These are phyloP conservation scores for Hippophae tibetana DNA, from an alignment of 306 rosid genomes.

Conservation along the genomic window DNA sequence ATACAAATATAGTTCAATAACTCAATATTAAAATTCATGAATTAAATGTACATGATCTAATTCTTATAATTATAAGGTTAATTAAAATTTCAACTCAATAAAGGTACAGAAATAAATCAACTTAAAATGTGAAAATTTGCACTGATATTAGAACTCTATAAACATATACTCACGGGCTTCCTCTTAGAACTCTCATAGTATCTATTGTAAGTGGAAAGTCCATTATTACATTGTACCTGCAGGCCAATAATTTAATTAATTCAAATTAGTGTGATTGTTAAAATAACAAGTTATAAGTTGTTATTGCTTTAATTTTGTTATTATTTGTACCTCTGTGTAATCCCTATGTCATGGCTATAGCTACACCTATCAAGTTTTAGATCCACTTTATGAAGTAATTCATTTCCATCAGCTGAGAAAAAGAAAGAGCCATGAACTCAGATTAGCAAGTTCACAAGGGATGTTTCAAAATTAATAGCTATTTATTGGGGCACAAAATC, in stretches of 20 bases:
- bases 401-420: constrained; percentile 53
- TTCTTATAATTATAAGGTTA: too few species aligned
- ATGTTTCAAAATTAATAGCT: too few species aligned
- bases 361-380: constrained; percentile 39
- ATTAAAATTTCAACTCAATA: too few species aligned
- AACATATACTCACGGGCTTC: constrained; percentile 46
- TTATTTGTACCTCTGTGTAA: constrained; percentile 38
- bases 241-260: too few species aligned
- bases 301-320: too few species aligned
- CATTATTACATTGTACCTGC: constrained; percentile 57
- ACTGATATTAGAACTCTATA: background rate
- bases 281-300: background rate
- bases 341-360: constrained; percentile 55
- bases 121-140: too few species aligned
- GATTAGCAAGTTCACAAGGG: too few species aligned
- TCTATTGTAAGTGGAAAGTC: constrained; percentile 60
- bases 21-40: too few species aligned
- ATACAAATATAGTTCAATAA: too few species aligned
- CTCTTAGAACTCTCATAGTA: constrained; percentile 36
- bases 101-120: too few species aligned
- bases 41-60: too few species aligned
- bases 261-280: background rate
- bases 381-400: constrained; percentile 46
- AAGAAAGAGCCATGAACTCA: background rate
- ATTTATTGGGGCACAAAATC: too few species aligned